Conservation (phyloP, 2,329 filamentous ascomycete genomes). For the Cryphonectria radicalis region DNA sequence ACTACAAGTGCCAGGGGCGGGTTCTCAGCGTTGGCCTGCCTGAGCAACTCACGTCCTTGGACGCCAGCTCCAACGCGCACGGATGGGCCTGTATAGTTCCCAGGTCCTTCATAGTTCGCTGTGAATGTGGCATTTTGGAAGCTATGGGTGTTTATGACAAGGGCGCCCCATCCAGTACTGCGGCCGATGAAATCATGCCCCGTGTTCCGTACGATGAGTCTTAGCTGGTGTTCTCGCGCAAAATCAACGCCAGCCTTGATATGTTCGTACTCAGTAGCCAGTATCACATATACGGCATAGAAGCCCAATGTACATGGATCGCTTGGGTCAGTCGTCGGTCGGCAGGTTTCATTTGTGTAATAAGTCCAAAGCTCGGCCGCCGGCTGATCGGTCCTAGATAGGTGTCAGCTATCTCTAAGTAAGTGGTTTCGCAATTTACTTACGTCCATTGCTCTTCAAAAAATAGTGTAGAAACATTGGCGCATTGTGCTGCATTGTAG, state of each 20-base stretch:
- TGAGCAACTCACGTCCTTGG: background rate
- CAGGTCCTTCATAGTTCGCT: background rate
- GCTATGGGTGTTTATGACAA: conserved; percentile 61
- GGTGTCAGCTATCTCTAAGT: background rate
- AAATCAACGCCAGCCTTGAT: conserved; percentile 31
- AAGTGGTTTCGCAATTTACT: background rate
- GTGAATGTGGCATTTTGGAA: conserved; percentile 43
- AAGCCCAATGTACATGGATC: conserved; percentile 45
- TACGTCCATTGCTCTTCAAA: background rate
- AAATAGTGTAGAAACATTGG: conserved; percentile 29
- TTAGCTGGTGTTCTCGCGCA: conserved; percentile 41
- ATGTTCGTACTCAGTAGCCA: conserved; percentile 37
- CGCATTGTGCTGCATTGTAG: conserved; percentile 42
- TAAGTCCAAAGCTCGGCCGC: conserved; percentile 46
- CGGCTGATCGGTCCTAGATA: conserved; percentile 31
- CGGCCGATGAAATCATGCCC: conserved; percentile 63
- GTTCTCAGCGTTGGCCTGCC: background rate
- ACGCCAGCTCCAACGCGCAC: background rate
- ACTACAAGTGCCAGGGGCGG: background rate
- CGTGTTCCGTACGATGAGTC: conserved; percentile 58
- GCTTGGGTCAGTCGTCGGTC: conserved; percentile 40
- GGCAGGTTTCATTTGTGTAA: conserved; percentile 48
- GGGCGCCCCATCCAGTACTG: conserved; percentile 63
- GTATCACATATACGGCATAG: conserved; percentile 44
- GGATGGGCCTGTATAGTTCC: background rate